These are phyloP conservation scores for Fusarium nurragi DNA, from an alignment of 2,329 filamentous ascomycete genomes.

Conservation along the genomic window DNA sequence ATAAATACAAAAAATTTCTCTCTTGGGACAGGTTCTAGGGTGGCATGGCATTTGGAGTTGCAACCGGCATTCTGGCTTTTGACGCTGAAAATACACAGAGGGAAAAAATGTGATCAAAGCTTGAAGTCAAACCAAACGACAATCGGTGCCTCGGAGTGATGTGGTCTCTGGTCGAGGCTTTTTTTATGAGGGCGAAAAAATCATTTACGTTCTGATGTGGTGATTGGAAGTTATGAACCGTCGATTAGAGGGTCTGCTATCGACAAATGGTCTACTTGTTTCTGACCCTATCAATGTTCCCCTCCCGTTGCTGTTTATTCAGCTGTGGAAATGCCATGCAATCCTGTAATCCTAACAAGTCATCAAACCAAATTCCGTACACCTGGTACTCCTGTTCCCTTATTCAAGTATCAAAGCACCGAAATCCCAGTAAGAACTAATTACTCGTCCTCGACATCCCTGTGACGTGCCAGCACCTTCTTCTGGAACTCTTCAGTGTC, in stretches of 20 bases:
- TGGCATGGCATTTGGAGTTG: slow-evolving; percentile 60
- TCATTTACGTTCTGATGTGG: slow-evolving; percentile 39
- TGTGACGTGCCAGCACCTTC: slow-evolving; percentile 71
- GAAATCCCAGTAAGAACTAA: slow-evolving; percentile 11
- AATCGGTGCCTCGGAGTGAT: slow-evolving; percentile 45
- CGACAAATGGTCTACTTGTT: slow-evolving; percentile 42
- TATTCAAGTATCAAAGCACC: slow-evolving; percentile 40
- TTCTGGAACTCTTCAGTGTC: slow-evolving; percentile 88
- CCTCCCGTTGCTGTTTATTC: slow-evolving; percentile 26
- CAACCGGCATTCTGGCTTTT: slow-evolving; percentile 58
- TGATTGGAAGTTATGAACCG: slow-evolving; percentile 37
- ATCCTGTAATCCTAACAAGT: slow-evolving; percentile 48
- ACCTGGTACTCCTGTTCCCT: slow-evolving; percentile 57
- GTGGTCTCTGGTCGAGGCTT: slow-evolving; percentile 36
- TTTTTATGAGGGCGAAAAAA: slow-evolving; percentile 37
- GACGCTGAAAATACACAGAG: slow-evolving; percentile 52
- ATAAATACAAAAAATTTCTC: slow-evolving; percentile 58
- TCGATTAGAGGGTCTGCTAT: slow-evolving; percentile 43
- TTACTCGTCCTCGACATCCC: slow-evolving; percentile 72
- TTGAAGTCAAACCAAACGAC: slow-evolving; percentile 41
- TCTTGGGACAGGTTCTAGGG: slow-evolving; percentile 55
- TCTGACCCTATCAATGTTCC: slow-evolving; percentile 38
- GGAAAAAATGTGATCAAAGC: slow-evolving; percentile 50
- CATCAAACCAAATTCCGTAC: slow-evolving; percentile 45
- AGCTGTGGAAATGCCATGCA: slow-evolving; percentile 46